These are phyloP conservation scores for Radiomyces spectabilis DNA, from an alignment of 192 early-diverging fungal genomes.

Conservation along the genomic window DNA sequence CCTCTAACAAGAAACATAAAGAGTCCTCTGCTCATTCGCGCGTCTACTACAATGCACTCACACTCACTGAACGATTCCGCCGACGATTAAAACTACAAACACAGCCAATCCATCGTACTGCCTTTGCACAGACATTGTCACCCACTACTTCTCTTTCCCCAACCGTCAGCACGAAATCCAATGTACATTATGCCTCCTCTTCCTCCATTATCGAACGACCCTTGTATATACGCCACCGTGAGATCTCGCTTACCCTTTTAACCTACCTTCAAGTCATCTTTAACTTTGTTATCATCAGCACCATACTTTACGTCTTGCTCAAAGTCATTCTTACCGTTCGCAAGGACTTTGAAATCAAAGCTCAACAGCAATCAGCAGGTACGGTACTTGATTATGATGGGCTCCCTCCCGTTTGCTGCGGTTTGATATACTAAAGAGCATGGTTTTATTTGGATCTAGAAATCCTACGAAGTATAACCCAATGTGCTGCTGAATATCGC, in stretches of 20 bases:
- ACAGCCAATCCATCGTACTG: too few species aligned
- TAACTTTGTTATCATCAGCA: constrained; percentile 54
- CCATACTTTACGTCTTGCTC: constrained; percentile 51
- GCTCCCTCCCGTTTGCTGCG: background rate
- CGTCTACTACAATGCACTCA: too few species aligned
- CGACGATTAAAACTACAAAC: too few species aligned
- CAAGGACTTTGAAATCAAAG: constrained; percentile 63
- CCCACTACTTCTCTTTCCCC: too few species aligned
- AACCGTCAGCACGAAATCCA: too few species aligned
- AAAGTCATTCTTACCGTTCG: constrained; percentile 66
- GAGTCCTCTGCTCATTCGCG: too few species aligned
- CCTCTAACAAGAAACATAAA: too few species aligned
- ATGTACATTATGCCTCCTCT: too few species aligned
- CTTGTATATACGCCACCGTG: background rate
- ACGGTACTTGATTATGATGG: background rate
- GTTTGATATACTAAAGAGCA: constrained; percentile 1
- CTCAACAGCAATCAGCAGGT: constrained; percentile 50
- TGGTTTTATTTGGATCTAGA: constrained; percentile 46
- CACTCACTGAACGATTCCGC: too few species aligned
- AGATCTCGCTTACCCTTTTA: background rate
- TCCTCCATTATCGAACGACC: too few species aligned
- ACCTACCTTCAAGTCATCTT: constrained; percentile 66
- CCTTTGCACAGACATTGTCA: too few species aligned
- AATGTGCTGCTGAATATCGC: constrained; percentile 60
- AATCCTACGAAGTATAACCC: constrained; percentile 40